Evolutionary conservation across 768 basidiomycete species (phyloP).

Genomic region (Mycena chlorophos): DNA sequence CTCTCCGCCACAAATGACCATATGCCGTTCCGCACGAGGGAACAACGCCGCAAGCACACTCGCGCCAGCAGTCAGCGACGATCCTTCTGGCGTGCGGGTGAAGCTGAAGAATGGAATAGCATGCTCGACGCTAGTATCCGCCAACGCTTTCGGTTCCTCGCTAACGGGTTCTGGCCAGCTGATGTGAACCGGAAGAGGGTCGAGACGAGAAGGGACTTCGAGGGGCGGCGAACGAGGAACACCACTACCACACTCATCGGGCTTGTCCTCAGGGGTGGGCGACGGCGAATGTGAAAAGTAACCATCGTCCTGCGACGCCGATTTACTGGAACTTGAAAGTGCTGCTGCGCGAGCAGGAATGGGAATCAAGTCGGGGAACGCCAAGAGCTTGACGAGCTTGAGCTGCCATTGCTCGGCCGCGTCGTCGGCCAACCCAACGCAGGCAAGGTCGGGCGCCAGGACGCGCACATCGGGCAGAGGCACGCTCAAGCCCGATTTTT

Average conservation of each 20-base stretch:
- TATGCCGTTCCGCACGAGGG: constrained; percentile 66
- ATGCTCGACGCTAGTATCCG: constrained; percentile 12
- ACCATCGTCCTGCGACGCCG: constrained; percentile 49
- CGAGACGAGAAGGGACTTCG: constrained; percentile 17
- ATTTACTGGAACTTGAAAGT: constrained; percentile 28
- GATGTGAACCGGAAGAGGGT: constrained; percentile 7
- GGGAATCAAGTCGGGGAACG: constrained; percentile 70
- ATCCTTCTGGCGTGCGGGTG: constrained; percentile 74
- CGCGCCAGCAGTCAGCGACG: constrained; percentile 73
- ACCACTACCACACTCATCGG: neutral
- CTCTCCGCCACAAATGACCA: constrained; percentile 73
- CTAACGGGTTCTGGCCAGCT: constrained; percentile 1
- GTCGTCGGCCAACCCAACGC: constrained; percentile 73
- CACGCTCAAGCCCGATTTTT: constrained; percentile 39
- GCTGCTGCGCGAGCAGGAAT: constrained; percentile 25
- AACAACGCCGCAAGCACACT: constrained; percentile 68
- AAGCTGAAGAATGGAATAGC: constrained; percentile 79
- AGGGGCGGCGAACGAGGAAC: constrained; percentile 10
- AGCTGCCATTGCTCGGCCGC: constrained; percentile 69
- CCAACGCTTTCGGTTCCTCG: constrained; percentile 4
- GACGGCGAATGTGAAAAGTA: constrained; percentile 62
- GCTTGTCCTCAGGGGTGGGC: constrained; percentile 9
- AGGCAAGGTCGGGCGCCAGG: constrained; percentile 70
- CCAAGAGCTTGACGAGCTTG: constrained; percentile 76
- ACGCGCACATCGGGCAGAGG: constrained; percentile 59